A percentile compares a stretch with the other conserved stretches of the same genome.
These are phyloP conservation scores for Cinnamomum chago DNA, from an alignment of 164 flowering plant genomes.

Conservation along the genomic window DNA sequence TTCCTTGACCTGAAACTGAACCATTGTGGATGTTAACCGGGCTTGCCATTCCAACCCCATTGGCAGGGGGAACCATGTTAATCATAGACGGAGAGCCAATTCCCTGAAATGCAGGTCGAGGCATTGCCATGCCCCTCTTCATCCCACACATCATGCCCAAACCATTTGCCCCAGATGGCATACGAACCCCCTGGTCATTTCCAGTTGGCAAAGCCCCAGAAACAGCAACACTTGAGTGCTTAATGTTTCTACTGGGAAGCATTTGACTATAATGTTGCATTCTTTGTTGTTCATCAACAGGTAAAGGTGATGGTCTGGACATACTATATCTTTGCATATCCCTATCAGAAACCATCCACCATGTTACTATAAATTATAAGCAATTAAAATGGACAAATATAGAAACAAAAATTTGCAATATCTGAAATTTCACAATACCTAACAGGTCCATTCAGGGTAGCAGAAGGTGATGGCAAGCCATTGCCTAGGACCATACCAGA, in stretches of 20 bases:
- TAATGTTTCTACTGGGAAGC: slow-evolving; percentile 56
- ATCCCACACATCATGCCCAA: slow-evolving; percentile 56
- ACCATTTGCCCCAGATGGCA: slow-evolving; percentile 65
- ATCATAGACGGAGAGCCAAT: slow-evolving; percentile 55
- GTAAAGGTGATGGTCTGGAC: slow-evolving; percentile 49
- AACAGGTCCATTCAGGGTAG: slow-evolving; percentile 36
- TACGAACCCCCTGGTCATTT: slow-evolving; percentile 57
- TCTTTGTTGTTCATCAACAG: slow-evolving; percentile 80
- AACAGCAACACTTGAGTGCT: slow-evolving; percentile 47
- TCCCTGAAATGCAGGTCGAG: slow-evolving; percentile 81
- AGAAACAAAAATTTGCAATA: neutral
- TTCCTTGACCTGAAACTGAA: slow-evolving; percentile 64
- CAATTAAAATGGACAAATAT: neutral
- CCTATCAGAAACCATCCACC: slow-evolving; percentile 25
- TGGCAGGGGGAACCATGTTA: slow-evolving; percentile 33
- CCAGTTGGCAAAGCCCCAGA: slow-evolving; percentile 47
- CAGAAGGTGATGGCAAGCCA: slow-evolving; percentile 55
- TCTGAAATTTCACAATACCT: slow-evolving; percentile 39
- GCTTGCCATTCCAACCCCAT: slow-evolving; percentile 55
- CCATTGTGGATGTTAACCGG: slow-evolving; percentile 62
- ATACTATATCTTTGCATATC: slow-evolving; percentile 53
- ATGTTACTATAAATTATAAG: slow-evolving; percentile 2
- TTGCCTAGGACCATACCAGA: slow-evolving; percentile 48
- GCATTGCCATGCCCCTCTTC: slow-evolving; percentile 63
- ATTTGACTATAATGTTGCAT: slow-evolving; percentile 66